A percentile compares a stretch with the other conserved stretches of the same genome.
phyloP scores from a whole-genome alignment of 257 asterid genomes.

The Solanum paucissectum region DNA sequence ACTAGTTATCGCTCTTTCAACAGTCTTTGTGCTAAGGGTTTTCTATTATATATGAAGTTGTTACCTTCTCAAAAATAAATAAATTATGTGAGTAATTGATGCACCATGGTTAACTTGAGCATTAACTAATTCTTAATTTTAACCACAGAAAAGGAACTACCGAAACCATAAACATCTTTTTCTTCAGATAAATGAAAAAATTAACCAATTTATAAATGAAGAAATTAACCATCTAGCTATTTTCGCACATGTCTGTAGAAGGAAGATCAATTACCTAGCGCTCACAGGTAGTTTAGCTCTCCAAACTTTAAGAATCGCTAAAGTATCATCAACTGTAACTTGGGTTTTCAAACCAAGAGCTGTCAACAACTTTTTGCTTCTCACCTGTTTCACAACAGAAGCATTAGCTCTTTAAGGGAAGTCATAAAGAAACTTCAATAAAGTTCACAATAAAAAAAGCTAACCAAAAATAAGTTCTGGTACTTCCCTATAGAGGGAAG shows the following conservation, averaged over 20 bases:
- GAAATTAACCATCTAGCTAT: background rate
- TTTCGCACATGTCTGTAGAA: background rate
- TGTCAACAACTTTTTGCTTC: background rate
- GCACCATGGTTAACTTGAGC: background rate
- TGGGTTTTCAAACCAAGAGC: background rate
- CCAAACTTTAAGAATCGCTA: constrained; percentile 3
- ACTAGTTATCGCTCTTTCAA: background rate
- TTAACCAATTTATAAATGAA: too few species aligned
- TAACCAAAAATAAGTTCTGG: background rate
- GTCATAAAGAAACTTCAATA: background rate
- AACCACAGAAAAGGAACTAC: background rate
- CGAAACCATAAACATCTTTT: background rate
- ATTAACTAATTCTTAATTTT: background rate
- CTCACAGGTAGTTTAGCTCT: background rate
- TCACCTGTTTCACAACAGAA: background rate
- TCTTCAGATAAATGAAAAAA: background rate
- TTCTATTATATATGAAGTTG: background rate
- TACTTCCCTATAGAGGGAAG: background rate
- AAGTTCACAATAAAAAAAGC: background rate
- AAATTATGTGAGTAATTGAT: background rate
- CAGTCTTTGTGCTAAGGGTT: background rate
- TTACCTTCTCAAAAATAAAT: background rate
- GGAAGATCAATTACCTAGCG: background rate
- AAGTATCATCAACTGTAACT: background rate
- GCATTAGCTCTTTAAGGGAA: background rate